Percentiles rank a stretch among this genome's conserved stretches.
Evolutionary conservation across 345 rosid species (phyloP).

Genomic region (Bretschneidera sinensis): DNA sequence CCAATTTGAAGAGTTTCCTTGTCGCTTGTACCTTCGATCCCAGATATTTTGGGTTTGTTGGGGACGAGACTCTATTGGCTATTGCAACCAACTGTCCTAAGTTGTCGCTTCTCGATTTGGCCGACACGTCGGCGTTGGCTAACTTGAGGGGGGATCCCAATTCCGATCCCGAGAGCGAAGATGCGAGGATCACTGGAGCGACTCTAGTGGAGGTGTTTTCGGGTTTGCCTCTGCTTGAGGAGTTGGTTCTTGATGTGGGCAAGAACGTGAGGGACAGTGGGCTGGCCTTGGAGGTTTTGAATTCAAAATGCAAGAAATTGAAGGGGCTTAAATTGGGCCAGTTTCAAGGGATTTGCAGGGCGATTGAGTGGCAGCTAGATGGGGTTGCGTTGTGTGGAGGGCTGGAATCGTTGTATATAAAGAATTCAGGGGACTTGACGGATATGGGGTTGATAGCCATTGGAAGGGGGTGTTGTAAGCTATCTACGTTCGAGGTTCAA

Average conservation of each 20-base stretch:
- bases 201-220: slow-evolving; percentile 45
- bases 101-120: slow-evolving; percentile 57
- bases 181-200: slow-evolving; percentile 44
- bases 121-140: slow-evolving; percentile 47
- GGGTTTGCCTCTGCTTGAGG: slow-evolving; percentile 50
- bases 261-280: slow-evolving; percentile 62
- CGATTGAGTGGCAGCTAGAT: slow-evolving; percentile 55
- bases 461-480: slow-evolving; percentile 61
- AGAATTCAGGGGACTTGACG: slow-evolving; percentile 57
- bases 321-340: slow-evolving; percentile 56
- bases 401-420: slow-evolving; percentile 52
- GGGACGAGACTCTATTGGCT: slow-evolving; percentile 64
- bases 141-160: slow-evolving; percentile 25
- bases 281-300: slow-evolving; percentile 49
- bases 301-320: slow-evolving; percentile 47
- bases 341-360: slow-evolving; percentile 66
- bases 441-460: slow-evolving; percentile 80
- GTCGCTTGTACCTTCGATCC: slow-evolving; percentile 81
- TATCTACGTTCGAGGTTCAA: slow-evolving; percentile 65
- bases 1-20: slow-evolving; percentile 46
- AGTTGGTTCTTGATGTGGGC: slow-evolving; percentile 59
- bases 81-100: slow-evolving; percentile 58
- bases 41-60: slow-evolving; percentile 62
- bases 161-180: slow-evolving; percentile 47
- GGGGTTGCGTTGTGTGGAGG: slow-evolving; percentile 73